Evolutionary conservation across 106 monocot species (phyloP).

Genomic region (Hemerocallis citrina): DNA sequence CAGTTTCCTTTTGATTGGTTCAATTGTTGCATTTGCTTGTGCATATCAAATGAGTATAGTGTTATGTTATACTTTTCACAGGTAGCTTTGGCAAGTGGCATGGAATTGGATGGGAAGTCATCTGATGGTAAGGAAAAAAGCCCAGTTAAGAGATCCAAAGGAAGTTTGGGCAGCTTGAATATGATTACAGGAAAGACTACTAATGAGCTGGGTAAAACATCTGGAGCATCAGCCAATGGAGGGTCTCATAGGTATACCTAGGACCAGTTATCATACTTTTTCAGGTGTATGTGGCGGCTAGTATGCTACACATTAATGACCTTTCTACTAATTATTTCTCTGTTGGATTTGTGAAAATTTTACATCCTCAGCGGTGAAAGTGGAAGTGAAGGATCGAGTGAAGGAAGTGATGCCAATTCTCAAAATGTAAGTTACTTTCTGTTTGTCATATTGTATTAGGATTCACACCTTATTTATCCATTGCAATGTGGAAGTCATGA

Average conservation of each 20-base stretch:
- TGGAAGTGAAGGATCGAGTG: constrained; percentile 67
- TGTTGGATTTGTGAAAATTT: not conserved
- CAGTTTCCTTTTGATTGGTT: constrained; percentile 13
- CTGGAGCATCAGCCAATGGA: constrained; percentile 50
- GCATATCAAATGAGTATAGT: not conserved
- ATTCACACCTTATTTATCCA: not conserved
- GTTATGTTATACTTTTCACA: constrained; percentile 7
- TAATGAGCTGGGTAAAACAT: constrained; percentile 37
- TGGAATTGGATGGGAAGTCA: constrained; percentile 46
- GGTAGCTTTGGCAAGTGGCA: constrained; percentile 32
- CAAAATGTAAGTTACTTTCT: constrained; percentile 43
- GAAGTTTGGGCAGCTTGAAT: constrained; percentile 63
- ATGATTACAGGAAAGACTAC: constrained; percentile 53
- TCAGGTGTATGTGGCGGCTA: not conserved
- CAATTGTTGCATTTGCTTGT: not conserved
- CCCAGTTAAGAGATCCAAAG: constrained; percentile 44
- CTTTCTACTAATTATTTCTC: not conserved
- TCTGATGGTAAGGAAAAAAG: constrained; percentile 60
- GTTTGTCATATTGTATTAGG: not conserved
- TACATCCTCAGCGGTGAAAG: constrained; percentile 36
- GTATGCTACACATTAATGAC: not conserved
- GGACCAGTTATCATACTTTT: not conserved
- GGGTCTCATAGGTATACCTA: constrained; percentile 37
- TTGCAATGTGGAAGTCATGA: not conserved
- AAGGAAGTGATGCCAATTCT: constrained; percentile 64